phyloP scores from a whole-genome alignment of 139 green algal species.

The Chlorella sp. region DNA sequence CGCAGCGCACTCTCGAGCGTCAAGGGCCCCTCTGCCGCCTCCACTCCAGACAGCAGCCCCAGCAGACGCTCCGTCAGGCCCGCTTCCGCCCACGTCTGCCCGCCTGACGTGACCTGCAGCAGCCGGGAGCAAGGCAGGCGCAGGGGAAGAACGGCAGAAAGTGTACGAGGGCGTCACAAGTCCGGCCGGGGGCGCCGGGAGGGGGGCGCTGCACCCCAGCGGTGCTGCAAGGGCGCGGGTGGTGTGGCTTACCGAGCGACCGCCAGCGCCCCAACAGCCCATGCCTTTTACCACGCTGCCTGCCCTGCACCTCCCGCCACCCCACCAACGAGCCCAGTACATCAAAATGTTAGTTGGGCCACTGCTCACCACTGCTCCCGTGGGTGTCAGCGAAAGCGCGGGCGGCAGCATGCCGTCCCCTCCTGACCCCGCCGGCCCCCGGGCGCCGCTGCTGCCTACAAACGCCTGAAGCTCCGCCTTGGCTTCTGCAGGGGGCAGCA shows the following conservation, averaged over 20 bases:
- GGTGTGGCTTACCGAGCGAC: background rate
- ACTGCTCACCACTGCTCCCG: background rate
- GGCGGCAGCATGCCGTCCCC: background rate
- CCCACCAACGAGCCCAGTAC: background rate
- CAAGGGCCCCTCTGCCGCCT: background rate
- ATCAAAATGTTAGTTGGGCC: too few relatives aligned
- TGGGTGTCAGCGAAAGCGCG: background rate
- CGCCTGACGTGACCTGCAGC: background rate
- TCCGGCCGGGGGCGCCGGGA: background rate
- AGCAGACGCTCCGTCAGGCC: constrained; percentile 24
- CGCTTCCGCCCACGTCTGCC: constrained; percentile 3
- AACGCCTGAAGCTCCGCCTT: constrained; percentile 17
- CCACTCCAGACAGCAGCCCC: constrained; percentile 17
- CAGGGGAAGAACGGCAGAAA: background rate
- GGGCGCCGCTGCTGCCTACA: background rate
- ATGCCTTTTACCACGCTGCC: too few relatives aligned
- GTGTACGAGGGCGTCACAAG: background rate
- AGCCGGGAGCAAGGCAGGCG: background rate
- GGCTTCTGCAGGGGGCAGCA: background rate
- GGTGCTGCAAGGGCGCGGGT: too few relatives aligned
- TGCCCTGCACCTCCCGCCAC: background rate
- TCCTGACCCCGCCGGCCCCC: background rate
- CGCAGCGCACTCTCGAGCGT: background rate
- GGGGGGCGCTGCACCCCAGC: too few relatives aligned
- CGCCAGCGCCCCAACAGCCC: background rate